phyloP scores from a whole-genome alignment of 306 rosid genomes.

The Vachellia collinsii region DNA sequence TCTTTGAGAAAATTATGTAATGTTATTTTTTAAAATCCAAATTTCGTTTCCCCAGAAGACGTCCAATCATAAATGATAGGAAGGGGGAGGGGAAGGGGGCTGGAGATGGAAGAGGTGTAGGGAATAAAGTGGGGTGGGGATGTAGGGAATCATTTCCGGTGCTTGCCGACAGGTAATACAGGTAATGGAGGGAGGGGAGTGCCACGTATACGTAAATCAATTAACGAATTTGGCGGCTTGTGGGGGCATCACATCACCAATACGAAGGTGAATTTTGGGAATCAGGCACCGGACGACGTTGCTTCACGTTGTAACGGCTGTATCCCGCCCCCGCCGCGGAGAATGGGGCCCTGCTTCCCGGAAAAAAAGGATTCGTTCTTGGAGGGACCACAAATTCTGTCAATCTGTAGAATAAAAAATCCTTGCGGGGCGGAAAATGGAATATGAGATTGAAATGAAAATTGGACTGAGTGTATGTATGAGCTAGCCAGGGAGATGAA shows the following conservation, averaged over 20 bases:
- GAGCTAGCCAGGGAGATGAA: too few species aligned
- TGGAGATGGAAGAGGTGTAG: background rate
- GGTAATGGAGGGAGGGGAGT: constrained; percentile 18
- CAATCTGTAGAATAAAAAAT: too few species aligned
- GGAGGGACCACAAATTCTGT: background rate
- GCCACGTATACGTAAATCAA: constrained; percentile 39
- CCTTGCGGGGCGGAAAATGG: too few species aligned
- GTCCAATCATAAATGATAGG: too few species aligned
- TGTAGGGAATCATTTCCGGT: background rate
- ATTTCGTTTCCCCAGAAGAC: too few species aligned
- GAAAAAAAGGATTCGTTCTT: constrained; percentile 1
- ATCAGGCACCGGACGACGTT: background rate
- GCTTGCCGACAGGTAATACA: constrained; percentile 56
- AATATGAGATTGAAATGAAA: too few species aligned
- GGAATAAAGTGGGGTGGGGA: background rate
- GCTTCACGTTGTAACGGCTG: constrained; percentile 2
- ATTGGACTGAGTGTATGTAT: too few species aligned
- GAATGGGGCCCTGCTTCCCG: too few species aligned
- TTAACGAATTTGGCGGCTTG: constrained; percentile 3
- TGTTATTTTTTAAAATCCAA: too few species aligned
- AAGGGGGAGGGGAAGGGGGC: background rate
- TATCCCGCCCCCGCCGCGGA: too few species aligned
- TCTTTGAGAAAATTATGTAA: too few species aligned
- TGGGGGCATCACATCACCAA: background rate
- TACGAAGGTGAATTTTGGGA: background rate